Percentiles rank a stretch among this genome's conserved stretches.
Evolutionary conservation across 352 stramenopile species (phyloP).

Genomic region (Chrysophaeum taylorii): DNA sequence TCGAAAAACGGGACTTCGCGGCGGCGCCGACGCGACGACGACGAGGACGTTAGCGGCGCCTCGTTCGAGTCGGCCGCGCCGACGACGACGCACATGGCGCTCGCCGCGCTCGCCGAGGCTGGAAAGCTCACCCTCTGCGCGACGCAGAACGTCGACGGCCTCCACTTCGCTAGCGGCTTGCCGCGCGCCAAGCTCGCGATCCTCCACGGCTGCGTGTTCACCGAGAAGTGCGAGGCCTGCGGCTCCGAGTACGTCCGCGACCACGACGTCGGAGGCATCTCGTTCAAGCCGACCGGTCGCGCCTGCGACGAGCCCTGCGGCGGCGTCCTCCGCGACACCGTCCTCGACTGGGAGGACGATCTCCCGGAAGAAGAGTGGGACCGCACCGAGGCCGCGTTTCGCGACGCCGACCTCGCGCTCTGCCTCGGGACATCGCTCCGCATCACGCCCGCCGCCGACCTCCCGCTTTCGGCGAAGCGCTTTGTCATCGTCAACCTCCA

Average conservation of each 20-base stretch:
- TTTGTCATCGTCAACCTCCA: constrained; percentile 64
- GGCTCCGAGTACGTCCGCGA: constrained; percentile 43
- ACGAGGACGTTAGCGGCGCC: constrained; percentile 11
- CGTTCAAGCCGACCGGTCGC: constrained; percentile 46
- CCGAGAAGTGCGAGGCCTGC: constrained; percentile 50
- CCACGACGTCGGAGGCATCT: constrained; percentile 45
- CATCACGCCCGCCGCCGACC: constrained; percentile 49
- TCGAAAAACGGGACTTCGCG: neutral
- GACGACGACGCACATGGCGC: constrained; percentile 21
- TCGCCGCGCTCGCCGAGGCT: neutral
- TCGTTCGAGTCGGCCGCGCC: constrained; percentile 12
- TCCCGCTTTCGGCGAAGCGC: constrained; percentile 38
- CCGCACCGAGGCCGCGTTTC: constrained; percentile 34
- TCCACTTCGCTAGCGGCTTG: constrained; percentile 47
- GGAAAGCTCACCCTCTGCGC: constrained; percentile 36
- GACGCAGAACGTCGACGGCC: constrained; percentile 62
- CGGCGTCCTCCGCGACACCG: constrained; percentile 45
- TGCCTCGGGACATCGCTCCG: constrained; percentile 53
- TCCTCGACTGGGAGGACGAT: constrained; percentile 59
- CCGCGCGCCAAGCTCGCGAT: constrained; percentile 36
- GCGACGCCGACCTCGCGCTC: constrained; percentile 44
- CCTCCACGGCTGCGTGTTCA: constrained; percentile 56
- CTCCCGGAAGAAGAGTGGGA: constrained; percentile 46
- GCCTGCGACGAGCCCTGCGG: constrained; percentile 35
- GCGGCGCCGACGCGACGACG: constrained; percentile 19